phyloP scores from a whole-genome alignment of 2,329 filamentous ascomycete genomes.

The Orbilia ellipsospora region DNA sequence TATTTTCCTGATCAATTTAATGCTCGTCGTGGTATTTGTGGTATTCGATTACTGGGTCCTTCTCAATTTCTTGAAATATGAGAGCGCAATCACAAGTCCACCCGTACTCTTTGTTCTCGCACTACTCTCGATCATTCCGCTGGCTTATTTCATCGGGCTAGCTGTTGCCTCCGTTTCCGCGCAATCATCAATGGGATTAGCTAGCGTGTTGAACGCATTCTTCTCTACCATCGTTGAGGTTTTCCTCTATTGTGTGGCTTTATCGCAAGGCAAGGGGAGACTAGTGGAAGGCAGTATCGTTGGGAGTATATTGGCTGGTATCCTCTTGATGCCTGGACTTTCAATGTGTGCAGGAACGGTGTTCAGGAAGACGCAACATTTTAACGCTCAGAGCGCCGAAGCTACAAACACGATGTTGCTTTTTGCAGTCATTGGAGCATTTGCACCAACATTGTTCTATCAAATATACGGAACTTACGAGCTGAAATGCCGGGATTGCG shows the following conservation, averaged over 20 bases:
- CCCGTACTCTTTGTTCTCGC: constrained; percentile 87
- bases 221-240: constrained; percentile 98
- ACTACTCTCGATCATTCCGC: constrained; percentile 89
- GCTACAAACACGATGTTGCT: constrained; percentile 93
- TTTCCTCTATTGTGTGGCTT: constrained; percentile 93
- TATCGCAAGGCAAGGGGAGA: constrained; percentile 89
- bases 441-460: constrained; percentile 96
- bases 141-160: constrained; percentile 98
- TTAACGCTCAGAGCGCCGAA: constrained; percentile 95
- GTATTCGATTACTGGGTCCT: constrained; percentile 92
- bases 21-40: constrained; percentile 91
- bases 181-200: constrained; percentile 97
- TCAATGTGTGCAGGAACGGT: constrained; percentile 99
- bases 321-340: constrained; percentile 90
- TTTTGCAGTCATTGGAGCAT: constrained; percentile 94
- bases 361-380: constrained; percentile 96
- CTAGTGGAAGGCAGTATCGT: constrained; percentile 97
- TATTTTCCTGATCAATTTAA: constrained; percentile 97
- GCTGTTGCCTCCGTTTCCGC: constrained; percentile 98
- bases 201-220: constrained; percentile 96
- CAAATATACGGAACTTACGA: constrained; percentile 99
- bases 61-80: constrained; percentile 59
- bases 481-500: constrained; percentile 80
- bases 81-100: constrained; percentile 78
- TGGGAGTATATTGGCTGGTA: constrained; percentile 96